A percentile compares a stretch with the other conserved stretches of the same genome.
Evolutionary conservation across 495 filamentous ascomycete species (phyloP).

Genomic region (Chaetomium cochliodes): DNA sequence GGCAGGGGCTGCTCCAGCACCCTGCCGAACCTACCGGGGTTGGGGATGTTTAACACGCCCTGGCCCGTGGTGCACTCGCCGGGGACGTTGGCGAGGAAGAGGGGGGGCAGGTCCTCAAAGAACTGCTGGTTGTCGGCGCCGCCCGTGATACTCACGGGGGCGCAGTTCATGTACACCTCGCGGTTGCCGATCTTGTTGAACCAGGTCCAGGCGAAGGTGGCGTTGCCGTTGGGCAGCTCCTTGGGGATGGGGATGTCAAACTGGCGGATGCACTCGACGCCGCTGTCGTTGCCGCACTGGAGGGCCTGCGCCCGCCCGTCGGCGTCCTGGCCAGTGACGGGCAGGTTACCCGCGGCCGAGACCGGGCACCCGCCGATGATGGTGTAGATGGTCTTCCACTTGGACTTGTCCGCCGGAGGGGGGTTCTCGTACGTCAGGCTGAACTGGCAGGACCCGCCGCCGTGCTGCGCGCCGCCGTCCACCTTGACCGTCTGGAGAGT

Average conservation of each 20-base stretch:
- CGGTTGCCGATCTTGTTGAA: slow-evolving; percentile 83
- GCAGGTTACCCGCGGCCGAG: slow-evolving; percentile 44
- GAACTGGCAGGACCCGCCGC: slow-evolving; percentile 84
- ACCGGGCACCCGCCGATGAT: slow-evolving; percentile 74
- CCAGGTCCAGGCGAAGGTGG: slow-evolving; percentile 83
- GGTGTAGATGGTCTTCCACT: slow-evolving; percentile 75
- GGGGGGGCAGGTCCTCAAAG: slow-evolving; percentile 47
- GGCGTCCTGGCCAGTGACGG: slow-evolving; percentile 16
- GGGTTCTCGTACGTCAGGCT: slow-evolving; percentile 68
- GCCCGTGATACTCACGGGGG: slow-evolving; percentile 60
- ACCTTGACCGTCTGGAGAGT: slow-evolving; percentile 53
- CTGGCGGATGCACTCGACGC: slow-evolving; percentile 31
- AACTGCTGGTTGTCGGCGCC: slow-evolving; percentile 34
- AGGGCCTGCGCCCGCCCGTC: slow-evolving; percentile 25
- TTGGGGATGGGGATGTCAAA: slow-evolving; percentile 55
- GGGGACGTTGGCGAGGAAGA: slow-evolving; percentile 60
- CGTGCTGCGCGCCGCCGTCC: slow-evolving; percentile 66
- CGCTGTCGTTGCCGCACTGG: slow-evolving; percentile 32
- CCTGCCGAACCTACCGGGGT: slow-evolving; percentile 31
- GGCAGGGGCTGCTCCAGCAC: slow-evolving; percentile 29
- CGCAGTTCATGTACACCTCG: slow-evolving; percentile 92
- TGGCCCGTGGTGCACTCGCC: slow-evolving; percentile 29
- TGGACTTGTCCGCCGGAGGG: slow-evolving; percentile 51
- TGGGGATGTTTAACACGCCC: slow-evolving; percentile 32
- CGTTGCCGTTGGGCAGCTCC: slow-evolving; percentile 56